Evolutionary conservation across 441 rosid species (phyloP), one percentile per base, ranked within the genome.

Genomic region (Erodium texanum): DNA sequence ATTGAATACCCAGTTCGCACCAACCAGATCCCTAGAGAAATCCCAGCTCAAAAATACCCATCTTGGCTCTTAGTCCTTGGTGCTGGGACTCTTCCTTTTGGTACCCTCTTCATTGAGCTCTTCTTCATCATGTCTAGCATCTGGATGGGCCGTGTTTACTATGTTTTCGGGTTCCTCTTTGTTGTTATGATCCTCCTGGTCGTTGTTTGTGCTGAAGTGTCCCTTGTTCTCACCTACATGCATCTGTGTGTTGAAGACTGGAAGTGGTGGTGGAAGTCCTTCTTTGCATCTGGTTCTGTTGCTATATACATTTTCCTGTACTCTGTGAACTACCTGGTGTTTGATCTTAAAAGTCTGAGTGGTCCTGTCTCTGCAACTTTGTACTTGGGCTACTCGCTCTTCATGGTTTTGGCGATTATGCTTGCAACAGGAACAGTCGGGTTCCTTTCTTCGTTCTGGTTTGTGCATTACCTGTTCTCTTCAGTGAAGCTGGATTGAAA

Each of bases 251-350:
- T 87, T 1, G 91, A 89, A 74, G 96, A 89, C 81, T 89, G 89
- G 85, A 85, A 84, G 70, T 89, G 96, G 96, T 87, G 96, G 93
- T 89, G 96, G 96, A 89, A 89, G 61, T 87, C 96, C 18, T 89
- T 89, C 84, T 87, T 89, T 71, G 92, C 92, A 5, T 89, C 96
- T 3, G 96, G 92, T 70, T 89, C 96, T 14, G 96, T 89, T 34
- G 90, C 96, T 14, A 81, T 87, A 66, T 89, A 87, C 81, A 87
- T 89, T 75, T 89, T 89, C 86, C 66, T 85, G 36, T 87, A 89
- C 79, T 85, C 95, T 71, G 68, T 85, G 12, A 89, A 89, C 72
- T 89, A 89, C 69, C 92, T 89, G 10, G 82, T 89, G 64, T 89
- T 89, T 16, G 96, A 87, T 77, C 96, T 89, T 8, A 82, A 82